Percentiles rank a stretch among this genome's conserved stretches.
phyloP scores from a whole-genome alignment of 768 basidiomycete genomes.

The Pleurotus salmoneostramineus region DNA sequence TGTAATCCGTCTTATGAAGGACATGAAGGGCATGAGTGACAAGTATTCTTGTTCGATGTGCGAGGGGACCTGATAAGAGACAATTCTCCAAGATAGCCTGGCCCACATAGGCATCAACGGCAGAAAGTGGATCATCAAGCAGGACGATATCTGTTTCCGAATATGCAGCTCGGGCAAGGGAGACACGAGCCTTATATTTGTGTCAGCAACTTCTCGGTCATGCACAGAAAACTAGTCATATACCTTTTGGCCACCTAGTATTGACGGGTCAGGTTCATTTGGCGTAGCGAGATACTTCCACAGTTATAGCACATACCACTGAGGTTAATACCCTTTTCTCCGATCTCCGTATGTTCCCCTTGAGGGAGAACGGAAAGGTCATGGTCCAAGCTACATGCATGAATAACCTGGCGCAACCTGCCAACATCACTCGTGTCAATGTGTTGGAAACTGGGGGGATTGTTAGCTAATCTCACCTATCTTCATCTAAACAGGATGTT shows the following conservation, averaged over 20 bases:
- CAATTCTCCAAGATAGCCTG: conserved; percentile 61
- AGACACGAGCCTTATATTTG: conserved; percentile 55
- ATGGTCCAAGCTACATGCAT: conserved; percentile 63
- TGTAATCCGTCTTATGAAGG: conserved; percentile 53
- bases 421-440: background rate
- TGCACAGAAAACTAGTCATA: background rate
- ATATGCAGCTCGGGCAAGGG: conserved; percentile 74
- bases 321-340: conserved; percentile 72
- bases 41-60: conserved; percentile 51
- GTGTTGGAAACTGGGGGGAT: background rate
- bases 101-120: conserved; percentile 75
- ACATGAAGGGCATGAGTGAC: conserved; percentile 60
- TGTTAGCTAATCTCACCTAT: conserved; percentile 27
- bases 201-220: background rate
- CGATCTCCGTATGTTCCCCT: conserved; percentile 67
- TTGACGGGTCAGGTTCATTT: background rate
- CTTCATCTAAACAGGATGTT: conserved; percentile 72
- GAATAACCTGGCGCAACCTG: conserved; percentile 53
- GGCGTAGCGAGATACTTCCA: background rate
- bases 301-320: conserved; percentile 36
- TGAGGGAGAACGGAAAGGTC: conserved; percentile 70
- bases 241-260: conserved; percentile 14
- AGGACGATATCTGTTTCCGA: conserved; percentile 68
- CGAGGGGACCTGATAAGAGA: conserved; percentile 46
- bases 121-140: conserved; percentile 78